Conservation (phyloP, 176 grass and related monocot species). For the Avena sativa region DNA sequence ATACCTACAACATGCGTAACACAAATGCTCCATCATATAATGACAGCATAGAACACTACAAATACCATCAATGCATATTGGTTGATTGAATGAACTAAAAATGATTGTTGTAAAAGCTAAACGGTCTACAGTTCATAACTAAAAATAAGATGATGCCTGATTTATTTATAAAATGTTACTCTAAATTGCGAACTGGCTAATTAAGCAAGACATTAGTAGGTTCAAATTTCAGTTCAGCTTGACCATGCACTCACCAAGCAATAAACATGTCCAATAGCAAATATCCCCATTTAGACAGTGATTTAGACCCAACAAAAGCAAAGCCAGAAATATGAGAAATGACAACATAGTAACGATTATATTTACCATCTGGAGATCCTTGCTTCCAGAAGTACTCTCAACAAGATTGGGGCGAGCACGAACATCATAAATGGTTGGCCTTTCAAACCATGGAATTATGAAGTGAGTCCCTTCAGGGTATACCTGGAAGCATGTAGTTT, state of each 20-base stretch:
- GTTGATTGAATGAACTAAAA: neutral
- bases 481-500: conserved; percentile 54
- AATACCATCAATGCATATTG: neutral
- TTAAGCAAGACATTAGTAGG: neutral
- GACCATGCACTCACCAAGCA: neutral
- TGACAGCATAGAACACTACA: neutral
- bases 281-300: neutral
- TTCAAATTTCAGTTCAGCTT: neutral
- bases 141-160: neutral
- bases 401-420: conserved; percentile 88
- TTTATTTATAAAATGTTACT: neutral
- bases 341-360: neutral
- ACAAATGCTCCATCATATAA: neutral
- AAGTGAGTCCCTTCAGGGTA: conserved; percentile 96
- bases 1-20: neutral
- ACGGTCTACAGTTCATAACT: neutral
- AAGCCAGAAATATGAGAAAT: neutral
- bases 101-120: neutral
- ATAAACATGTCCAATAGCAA: neutral
- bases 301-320: neutral
- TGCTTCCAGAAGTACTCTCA: conserved; percentile 93
- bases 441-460: conserved; percentile 88
- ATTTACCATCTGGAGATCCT: conserved; percentile 88
- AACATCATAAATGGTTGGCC: conserved; percentile 93
- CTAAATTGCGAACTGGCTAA: neutral